These are phyloP conservation scores for Talaromyces adpressus DNA, from an alignment of 495 filamentous ascomycete species.

Conservation along the genomic window DNA sequence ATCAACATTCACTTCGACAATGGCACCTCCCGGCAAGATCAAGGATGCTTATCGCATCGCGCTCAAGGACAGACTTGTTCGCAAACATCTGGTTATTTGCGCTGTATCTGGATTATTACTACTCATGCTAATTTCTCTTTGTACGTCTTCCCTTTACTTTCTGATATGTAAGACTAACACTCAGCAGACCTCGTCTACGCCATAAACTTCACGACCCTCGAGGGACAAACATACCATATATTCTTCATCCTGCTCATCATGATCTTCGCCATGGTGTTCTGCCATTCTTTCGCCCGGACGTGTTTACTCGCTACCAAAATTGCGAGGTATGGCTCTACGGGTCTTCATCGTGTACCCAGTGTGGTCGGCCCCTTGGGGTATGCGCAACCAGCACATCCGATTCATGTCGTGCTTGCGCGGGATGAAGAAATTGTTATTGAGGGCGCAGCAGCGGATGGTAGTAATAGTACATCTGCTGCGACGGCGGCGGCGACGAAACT, in stretches of 20 bases:
- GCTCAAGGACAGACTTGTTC: slow-evolving; percentile 1
- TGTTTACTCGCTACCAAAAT: slow-evolving; percentile 52
- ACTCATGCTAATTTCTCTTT: not conserved
- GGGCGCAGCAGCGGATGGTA: not conserved
- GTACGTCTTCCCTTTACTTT: not conserved
- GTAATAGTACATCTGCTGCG: not conserved
- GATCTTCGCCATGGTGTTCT: slow-evolving; percentile 68
- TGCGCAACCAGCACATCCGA: slow-evolving; percentile 54
- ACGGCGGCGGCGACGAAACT: slow-evolving; percentile 30
- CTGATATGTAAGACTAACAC: slow-evolving; percentile 3
- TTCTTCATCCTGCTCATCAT: slow-evolving; percentile 71
- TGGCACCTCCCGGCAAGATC: not conserved
- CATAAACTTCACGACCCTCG: slow-evolving; percentile 43
- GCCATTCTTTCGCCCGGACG: slow-evolving; percentile 66
- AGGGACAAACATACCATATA: slow-evolving; percentile 59
- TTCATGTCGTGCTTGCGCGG: slow-evolving; percentile 52
- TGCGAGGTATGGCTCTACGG: slow-evolving; percentile 18
- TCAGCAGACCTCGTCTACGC: slow-evolving; percentile 60
- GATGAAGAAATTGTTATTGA: slow-evolving; percentile 51
- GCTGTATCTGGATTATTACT: not conserved
- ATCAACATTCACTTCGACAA: slow-evolving; percentile 14
- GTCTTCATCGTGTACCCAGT: slow-evolving; percentile 18
- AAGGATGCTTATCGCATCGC: slow-evolving; percentile 1
- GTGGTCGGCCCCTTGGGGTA: slow-evolving; percentile 46
- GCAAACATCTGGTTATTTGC: slow-evolving; percentile 3